Base-by-base conservation (phyloP, 768 basidiomycete species). In the Leccinum barrowsii region DNA sequence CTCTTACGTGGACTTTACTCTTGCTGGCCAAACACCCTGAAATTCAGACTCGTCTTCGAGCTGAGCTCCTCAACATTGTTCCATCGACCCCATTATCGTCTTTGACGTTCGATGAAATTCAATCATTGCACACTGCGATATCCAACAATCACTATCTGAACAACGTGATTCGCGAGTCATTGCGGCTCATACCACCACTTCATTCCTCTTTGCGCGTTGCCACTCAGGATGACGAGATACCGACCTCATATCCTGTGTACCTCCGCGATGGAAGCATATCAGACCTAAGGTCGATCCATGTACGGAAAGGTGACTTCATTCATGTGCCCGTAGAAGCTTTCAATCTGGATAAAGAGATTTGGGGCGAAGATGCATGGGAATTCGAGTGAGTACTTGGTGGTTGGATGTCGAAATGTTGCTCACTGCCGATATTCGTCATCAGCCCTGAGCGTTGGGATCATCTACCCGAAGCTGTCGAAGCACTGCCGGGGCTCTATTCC, bases 391-490 rank as follows among this genome's bases (percentile, higher is more conserved):
- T 70, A 35, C 19, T 7, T 19, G 42, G 50, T 54, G 50, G 5
- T 19, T 24, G 30, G 44, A 5, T 40, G 44, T 52, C 32, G 24
- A 32, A 10, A 54, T 44, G 7, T 53, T 17, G 54, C 48, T 67
- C 52, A 64, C 12, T n/a, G 11, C 11, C 3, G 13, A 42, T 34
- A 42, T 44, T 30, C 3, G 48, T 35, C 11, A 32, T 24, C 59
- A 92, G 92, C 40, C 91, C 91, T 2, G 89, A 93, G 59, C 79
- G 91, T 24, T 94, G 91, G 91, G 82, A 89, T 65, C 76, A 82
- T 60, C 80, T 92, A 0, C 87, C 92, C 1, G 86, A 91, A 59
- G 74, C 77, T n/a, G 90, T 80, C 3, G 63, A 72, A n/a, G 74
- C 77, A n/a, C 74, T 84, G 37, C 91, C 90, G 19, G 90, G 91